Base-by-base conservation (phyloP, 257 asterid genomes). In the Solanum medicagineum region DNA sequence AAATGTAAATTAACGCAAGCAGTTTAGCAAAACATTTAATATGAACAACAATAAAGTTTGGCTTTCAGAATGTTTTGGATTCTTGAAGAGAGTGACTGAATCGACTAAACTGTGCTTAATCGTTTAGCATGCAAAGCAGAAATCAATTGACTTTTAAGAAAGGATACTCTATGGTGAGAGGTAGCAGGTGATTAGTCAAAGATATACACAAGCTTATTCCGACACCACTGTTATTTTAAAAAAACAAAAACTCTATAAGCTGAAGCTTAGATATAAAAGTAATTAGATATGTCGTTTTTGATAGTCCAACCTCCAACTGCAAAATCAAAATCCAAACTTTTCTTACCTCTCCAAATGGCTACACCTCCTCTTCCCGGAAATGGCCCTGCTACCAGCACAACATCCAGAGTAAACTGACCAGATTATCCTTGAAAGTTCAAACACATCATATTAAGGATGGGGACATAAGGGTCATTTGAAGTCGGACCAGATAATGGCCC, bases 331-430 rank as follows among this genome's bases (percentile, higher is more conserved):
- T 77, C 63, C 24, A 68, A 84, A 85, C 86, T 88, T 59, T 80
- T 81, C 89, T 16, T 87, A 92, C 90, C 92, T 91, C 80, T 81
- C 84, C 11, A 84, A 87, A 89, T 86, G 81, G 87, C 85, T 87
- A 88, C 91, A 84, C 75, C 66, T 79, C 91, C 87, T 87, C 91
- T 89, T 83, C 89, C 69, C 74, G 56, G 90, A 91, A 26, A 69
- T 83, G 53, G 89, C 86, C 80, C 88, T 89, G 87, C 87, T 77
- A 90, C 90, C 56, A 59, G 14, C 85, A 7, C 73, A 84, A 56
- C 14, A 22, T 55, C 36, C 81, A 87, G 59, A 12, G 1, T 65
- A 63, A 81, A 85, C 77, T 87, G 63, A 47, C 77, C 42, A 26
- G n/a, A 69, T 54, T 73, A 59, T 54, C 83, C 47, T 77, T 15